phyloP scores from a whole-genome alignment of 805 yeast genomes.

The Saccharomycopsis microspora region DNA sequence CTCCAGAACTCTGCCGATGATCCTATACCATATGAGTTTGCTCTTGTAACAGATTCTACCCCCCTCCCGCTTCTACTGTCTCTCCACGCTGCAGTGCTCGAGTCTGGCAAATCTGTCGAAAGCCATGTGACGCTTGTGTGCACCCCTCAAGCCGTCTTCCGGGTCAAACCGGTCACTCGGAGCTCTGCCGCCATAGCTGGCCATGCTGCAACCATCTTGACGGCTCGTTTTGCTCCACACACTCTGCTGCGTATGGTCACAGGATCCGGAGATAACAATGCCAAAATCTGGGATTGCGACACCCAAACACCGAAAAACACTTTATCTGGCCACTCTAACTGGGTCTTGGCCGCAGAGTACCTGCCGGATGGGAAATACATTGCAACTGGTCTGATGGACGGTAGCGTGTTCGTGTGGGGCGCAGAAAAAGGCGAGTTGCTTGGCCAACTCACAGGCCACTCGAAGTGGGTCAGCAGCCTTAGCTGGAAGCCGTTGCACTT shows the following conservation, averaged over 20 bases:
- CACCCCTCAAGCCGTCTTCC: constrained; percentile 92
- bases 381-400: constrained; percentile 96
- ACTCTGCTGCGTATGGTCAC: constrained; percentile 79
- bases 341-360: constrained; percentile 90
- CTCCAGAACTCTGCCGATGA: constrained; percentile 62
- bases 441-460: constrained; percentile 47
- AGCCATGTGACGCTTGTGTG: constrained; percentile 84
- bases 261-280: constrained; percentile 94
- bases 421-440: constrained; percentile 43
- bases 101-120: constrained; percentile 85
- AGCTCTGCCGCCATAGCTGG: constrained; percentile 90
- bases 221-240: constrained; percentile 89
- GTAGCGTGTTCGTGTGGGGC: constrained; percentile 82
- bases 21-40: constrained; percentile 83
- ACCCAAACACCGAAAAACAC: constrained; percentile 86
- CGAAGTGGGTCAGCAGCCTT: constrained; percentile 80
- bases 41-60: constrained; percentile 34
- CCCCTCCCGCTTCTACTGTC: too few species aligned
- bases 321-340: constrained; percentile 74
- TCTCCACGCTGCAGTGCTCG: constrained; percentile 66
- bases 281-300: constrained; percentile 93
- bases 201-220: constrained; percentile 86
- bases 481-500: constrained; percentile 93
- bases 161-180: constrained; percentile 83
- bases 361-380: constrained; percentile 84